These are phyloP conservation scores for Patellifolia procumbens DNA, from an alignment of 179 eudicot genomes.

Conservation along the genomic window DNA sequence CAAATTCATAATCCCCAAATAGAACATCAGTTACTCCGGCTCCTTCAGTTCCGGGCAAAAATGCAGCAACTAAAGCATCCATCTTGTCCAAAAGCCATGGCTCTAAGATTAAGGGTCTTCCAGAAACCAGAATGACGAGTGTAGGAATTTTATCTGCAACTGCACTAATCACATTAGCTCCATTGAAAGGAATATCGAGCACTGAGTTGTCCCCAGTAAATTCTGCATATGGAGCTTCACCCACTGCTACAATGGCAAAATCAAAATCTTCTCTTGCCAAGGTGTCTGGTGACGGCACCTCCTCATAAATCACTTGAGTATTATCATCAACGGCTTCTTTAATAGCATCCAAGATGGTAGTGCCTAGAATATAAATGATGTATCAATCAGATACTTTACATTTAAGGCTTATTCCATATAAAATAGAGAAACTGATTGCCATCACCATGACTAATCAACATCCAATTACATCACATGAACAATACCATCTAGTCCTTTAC, in stretches of 20 bases:
- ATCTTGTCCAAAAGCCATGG: slow-evolving; percentile 58
- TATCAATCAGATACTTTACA: slow-evolving; percentile 8
- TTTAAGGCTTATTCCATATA: not conserved
- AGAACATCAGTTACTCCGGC: slow-evolving; percentile 66
- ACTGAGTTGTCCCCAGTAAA: slow-evolving; percentile 61
- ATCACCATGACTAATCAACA: not conserved
- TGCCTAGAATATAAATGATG: slow-evolving; percentile 44
- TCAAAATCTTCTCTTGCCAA: slow-evolving; percentile 48
- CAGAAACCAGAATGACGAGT: slow-evolving; percentile 61
- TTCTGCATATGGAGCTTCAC: slow-evolving; percentile 82
- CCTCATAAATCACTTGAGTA: slow-evolving; percentile 58
- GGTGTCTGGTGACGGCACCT: slow-evolving; percentile 57
- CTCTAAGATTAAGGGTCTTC: slow-evolving; percentile 71
- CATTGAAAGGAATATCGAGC: slow-evolving; percentile 65
- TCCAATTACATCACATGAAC: not conserved
- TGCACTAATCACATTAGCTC: slow-evolving; percentile 47
- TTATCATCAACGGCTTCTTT: slow-evolving; percentile 52
- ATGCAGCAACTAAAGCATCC: slow-evolving; percentile 73
- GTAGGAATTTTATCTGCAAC: slow-evolving; percentile 68
- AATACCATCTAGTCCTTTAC: not conserved
- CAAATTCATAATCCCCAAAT: slow-evolving; percentile 67
- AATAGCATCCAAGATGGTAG: slow-evolving; percentile 74
- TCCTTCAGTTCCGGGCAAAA: slow-evolving; percentile 89
- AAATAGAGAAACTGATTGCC: not conserved
- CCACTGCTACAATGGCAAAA: slow-evolving; percentile 72